These are phyloP conservation scores for Termitomyces sp. DNA, from an alignment of 768 basidiomycete genomes.

Conservation along the genomic window DNA sequence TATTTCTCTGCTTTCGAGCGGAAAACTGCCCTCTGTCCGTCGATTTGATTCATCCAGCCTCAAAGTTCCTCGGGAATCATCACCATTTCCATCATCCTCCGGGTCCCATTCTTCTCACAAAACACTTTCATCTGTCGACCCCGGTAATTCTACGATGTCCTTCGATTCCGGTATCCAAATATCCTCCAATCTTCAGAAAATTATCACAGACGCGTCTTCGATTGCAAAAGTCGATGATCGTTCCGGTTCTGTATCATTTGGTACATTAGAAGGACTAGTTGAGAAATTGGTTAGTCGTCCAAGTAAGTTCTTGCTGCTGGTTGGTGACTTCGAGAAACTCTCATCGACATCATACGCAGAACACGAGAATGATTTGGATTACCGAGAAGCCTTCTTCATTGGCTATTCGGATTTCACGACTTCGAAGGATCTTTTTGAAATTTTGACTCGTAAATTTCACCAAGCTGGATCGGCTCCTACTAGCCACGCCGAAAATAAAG, in stretches of 20 bases:
- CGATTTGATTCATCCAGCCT: not conserved
- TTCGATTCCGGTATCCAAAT: no score
- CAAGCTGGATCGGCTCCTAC: not conserved
- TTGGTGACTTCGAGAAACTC: not conserved
- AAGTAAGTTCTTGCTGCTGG: not conserved
- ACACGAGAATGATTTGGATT: slow-evolving; percentile 29
- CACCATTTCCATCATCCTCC: not conserved
- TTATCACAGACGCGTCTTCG: not conserved
- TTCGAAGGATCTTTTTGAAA: slow-evolving; percentile 33
- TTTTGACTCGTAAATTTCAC: slow-evolving; percentile 35
- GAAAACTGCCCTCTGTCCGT: not conserved
- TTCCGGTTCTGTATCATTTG: not conserved
- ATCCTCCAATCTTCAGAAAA: no score
- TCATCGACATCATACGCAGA: slow-evolving; percentile 16
- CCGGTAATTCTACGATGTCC: not conserved
- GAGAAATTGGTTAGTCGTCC: not conserved
- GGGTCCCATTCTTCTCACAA: not conserved
- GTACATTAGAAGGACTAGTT: not conserved
- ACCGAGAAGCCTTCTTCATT: slow-evolving; percentile 37
- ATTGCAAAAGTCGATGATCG: not conserved
- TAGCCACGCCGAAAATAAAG: no score
- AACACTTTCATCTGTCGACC: not conserved
- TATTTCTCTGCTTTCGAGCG: no score
- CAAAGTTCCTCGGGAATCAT: not conserved
- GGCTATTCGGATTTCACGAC: slow-evolving; percentile 41